Evolutionary conservation across 148 eudicot species (phyloP), one percentile per base, ranked within the genome.

Genomic region (Arbutus unedo): DNA sequence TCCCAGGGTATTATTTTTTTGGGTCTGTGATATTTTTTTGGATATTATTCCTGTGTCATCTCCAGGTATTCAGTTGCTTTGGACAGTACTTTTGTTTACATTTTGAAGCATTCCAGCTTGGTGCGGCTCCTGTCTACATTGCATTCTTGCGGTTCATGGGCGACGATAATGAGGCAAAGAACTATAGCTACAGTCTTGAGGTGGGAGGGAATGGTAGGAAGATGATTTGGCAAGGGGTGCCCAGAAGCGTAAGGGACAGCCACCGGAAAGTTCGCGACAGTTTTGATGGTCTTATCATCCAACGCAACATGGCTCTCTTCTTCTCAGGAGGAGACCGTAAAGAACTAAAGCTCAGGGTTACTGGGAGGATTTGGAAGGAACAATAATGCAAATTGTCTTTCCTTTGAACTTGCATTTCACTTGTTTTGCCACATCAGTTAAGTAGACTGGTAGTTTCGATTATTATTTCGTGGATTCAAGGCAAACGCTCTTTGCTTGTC

Each of bases 311-410:
- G 93, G 92, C 93, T 21, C 92, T 91, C 79, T 91, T 91, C 88
- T 91, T 91, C 84, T 91, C 93, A 2, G 93, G 93, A 6, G 93
- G 92, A 23, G 91, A 91, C 53, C 84, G 91, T 81, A 91, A 91
- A 80, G 92, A 91, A 56, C 73, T 91, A 67, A 91, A 91, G 81
- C 88, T 91, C 44, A 84, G 91, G 82, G 88, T 89, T n/a, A 89
- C 90, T 5, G 91, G 91, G 23, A 84, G 90, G 71, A 89, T 89
- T 68, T 87, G 89, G 91, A 89, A 87, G 83, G 90, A 89, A 78
- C 88, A 84, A 76, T 87, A 68, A 82, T 0, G 31, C 45, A 9
- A 41, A 31, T 73, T 59, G 16, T 44, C 41, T 31, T 44, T n/a
- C n/a, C 50, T 80, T 53, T 73, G 16, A 53, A 19, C 66, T 70